Base-by-base conservation (phyloP, 2,329 filamentous ascomycete species). In the Stachybotrys elegans region DNA sequence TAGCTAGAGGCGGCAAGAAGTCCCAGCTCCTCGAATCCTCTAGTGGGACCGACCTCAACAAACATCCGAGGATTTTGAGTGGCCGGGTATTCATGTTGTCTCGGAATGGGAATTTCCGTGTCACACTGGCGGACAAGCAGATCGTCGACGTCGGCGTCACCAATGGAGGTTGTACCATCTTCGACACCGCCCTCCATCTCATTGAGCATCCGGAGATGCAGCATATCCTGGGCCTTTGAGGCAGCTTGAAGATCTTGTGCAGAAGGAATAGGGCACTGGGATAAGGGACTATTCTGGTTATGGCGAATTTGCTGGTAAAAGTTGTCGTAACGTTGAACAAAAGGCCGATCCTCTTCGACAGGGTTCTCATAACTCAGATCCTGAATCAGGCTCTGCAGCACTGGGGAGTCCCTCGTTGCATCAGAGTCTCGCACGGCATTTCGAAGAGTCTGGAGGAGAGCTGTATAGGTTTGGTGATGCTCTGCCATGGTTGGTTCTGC, bases 301-400 rank as follows among this genome's bases (percentile, higher is more conserved):
- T 29, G 46, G 46, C 40, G 46, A 22, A 48, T 45, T 21, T 45
- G 40, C 40, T 45, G 40, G 25, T 43, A 48, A 13, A 48, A 48
- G 16, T 23, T 17, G 1, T 45, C 36, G 35, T 23, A 35, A 34
- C 40, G 39, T 32, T 43, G 36, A 2, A 48, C 22, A 9, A 48
- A 48, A 45, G 40, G 39, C 22, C 36, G 23, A 16, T 16, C 6
- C 22, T 48, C 40, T 22, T 23, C 20, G 13, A 14, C n/a, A 14
- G 22, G 22, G 20, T 20, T 48, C 43, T 45, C 36, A 20, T 43
- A n/a, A 7, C 36, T 3, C 13, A 48, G 25, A 19, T 48, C 46
- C 8, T n/a, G 27, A 27, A 44, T 43, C 14, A 48, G 27, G 13
- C 34, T 32, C 11, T 16, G 21, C 32, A 48, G 27, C 34, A 48